A percentile compares a stretch with the other conserved stretches of the same genome.
Conservation (phyloP, 2,329 filamentous ascomycete genomes). For the Volutella citrinella region DNA sequence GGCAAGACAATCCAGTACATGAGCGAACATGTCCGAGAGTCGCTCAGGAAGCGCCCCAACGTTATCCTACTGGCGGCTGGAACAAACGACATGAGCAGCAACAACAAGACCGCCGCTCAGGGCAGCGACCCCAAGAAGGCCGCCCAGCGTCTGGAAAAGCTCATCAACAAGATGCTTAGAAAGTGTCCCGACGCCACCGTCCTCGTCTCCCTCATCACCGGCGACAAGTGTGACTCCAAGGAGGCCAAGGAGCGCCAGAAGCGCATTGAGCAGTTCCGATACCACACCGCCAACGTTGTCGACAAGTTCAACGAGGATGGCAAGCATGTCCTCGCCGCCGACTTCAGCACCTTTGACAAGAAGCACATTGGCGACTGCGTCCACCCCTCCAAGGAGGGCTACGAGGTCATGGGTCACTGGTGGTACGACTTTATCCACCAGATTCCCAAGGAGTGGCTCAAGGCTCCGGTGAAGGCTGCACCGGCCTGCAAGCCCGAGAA, state of each 20-base stretch:
- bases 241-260: conserved; percentile 16
- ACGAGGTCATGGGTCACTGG: conserved; percentile 28
- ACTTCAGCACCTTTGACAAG: conserved; percentile 26
- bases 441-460: conserved; percentile 29
- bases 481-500: too few species aligned
- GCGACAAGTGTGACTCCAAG: conserved; percentile 21
- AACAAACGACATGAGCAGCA: conserved; percentile 37
- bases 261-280: conserved; percentile 25
- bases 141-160: conserved; percentile 22
- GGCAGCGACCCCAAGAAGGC: conserved; percentile 27
- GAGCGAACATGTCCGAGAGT: conserved; percentile 24
- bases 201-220: conserved; percentile 33
- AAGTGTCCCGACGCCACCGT: conserved; percentile 32
- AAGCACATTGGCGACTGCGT: conserved; percentile 28
- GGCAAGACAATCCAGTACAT: conserved; percentile 35
- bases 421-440: conserved; percentile 35
- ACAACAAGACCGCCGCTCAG: conserved; percentile 22
- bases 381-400: conserved; percentile 30
- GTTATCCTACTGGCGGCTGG: conserved; percentile 33
- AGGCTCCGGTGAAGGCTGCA: conserved; percentile 11
- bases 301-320: conserved; percentile 16
- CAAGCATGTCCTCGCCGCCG: conserved; percentile 26
- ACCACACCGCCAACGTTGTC: conserved; percentile 25
- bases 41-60: conserved; percentile 32
- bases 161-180: conserved; percentile 29